A percentile compares a stretch with the other conserved stretches of the same genome.
phyloP scores from a whole-genome alignment of 495 filamentous ascomycete genomes.

The Trichoderma asperelloides region DNA sequence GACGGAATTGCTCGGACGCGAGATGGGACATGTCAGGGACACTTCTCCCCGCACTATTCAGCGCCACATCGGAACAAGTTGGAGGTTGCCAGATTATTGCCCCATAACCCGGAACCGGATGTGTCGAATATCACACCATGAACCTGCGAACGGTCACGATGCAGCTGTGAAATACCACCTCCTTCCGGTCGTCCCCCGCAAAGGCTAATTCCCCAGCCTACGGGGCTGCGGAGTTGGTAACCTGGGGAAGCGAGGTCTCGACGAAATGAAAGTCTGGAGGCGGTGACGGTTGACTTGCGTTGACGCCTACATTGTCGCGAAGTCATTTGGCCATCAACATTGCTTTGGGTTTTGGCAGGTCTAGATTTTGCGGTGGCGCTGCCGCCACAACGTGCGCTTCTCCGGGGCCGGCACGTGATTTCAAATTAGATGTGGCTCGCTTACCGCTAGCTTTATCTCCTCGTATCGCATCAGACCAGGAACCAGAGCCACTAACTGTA shows the following conservation, averaged over 20 bases:
- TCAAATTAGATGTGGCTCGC: neutral
- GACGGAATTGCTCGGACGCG: neutral
- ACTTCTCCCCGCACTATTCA: neutral
- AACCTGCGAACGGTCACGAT: neutral
- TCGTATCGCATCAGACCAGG: neutral
- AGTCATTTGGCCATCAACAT: neutral
- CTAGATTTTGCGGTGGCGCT: neutral
- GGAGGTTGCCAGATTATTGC: neutral
- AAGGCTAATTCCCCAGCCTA: conserved; percentile 3
- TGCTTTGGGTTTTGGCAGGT: neutral
- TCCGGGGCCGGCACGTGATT: neutral
- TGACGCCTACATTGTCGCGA: neutral
- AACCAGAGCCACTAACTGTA: neutral
- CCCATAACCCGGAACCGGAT: neutral
- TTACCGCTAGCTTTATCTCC: neutral
- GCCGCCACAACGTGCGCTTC: neutral
- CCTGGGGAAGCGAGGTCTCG: neutral
- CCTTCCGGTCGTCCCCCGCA: neutral
- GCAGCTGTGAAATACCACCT: neutral
- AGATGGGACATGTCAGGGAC: neutral
- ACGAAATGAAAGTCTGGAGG: neutral
- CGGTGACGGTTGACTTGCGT: neutral
- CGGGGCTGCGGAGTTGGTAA: neutral
- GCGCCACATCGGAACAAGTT: conserved; percentile 2
- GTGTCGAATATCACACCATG: neutral